A percentile compares a stretch with the other conserved stretches of the same genome.
Conservation (phyloP, 441 rosid species). For the Euphorbia schlechtendalii region DNA sequence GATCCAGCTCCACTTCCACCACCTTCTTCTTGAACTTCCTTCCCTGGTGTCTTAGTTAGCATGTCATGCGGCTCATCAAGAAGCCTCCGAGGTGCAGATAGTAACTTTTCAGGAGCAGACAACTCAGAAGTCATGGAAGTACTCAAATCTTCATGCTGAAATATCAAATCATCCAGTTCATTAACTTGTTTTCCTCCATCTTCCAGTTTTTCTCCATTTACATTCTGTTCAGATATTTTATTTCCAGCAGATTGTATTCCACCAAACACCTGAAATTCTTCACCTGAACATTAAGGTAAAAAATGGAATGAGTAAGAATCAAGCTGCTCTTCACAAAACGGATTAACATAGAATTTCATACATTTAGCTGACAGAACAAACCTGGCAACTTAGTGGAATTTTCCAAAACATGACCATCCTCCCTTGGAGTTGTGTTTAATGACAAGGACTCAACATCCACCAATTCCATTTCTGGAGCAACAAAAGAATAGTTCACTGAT, state of each 20-base stretch:
- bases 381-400: conserved; percentile 52
- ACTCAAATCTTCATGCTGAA: conserved; percentile 32
- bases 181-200: conserved; percentile 30
- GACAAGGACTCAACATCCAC: conserved; percentile 20
- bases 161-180: conserved; percentile 25
- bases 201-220: conserved; percentile 33
- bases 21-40: conserved; percentile 36
- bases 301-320: neutral
- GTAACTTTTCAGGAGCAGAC: conserved; percentile 78
- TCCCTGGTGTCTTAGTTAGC: conserved; percentile 55
- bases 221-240: conserved; percentile 34
- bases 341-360: conserved; percentile 11
- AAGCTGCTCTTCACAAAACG: conserved; percentile 12
- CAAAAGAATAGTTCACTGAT: conserved; percentile 15
- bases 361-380: conserved; percentile 34
- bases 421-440: conserved; percentile 20
- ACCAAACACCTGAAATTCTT: conserved; percentile 28
- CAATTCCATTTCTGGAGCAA: conserved; percentile 19
- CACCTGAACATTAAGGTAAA: conserved; percentile 24
- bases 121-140: conserved; percentile 35
- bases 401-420: conserved; percentile 25
- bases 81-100: conserved; percentile 44
- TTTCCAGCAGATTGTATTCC: conserved; percentile 27
- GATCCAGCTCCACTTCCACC: conserved; percentile 37
- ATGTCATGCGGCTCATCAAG: conserved; percentile 43